Base-by-base conservation (phyloP, 2,329 filamentous ascomycete species). In the Paecilomyces fulvus region DNA sequence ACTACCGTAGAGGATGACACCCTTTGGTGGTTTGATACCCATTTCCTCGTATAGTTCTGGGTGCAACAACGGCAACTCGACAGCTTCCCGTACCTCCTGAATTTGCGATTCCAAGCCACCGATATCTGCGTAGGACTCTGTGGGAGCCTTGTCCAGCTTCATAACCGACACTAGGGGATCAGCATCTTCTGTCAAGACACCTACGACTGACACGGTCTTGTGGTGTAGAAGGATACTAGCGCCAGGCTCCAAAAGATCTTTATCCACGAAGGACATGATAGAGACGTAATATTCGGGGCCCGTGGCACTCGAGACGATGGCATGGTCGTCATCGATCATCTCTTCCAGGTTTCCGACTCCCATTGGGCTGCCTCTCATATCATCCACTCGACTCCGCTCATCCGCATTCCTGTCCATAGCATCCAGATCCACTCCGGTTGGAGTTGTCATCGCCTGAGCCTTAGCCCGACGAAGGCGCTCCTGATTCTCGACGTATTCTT, bases 251-350 rank as follows among this genome's bases (percentile, higher is more conserved):
- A 99, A 82, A 3, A 99, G 84, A 69, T 99, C 94, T 77, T 99
- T 99, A 80, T 99, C 94, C 63, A 99, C 94, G 68, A 99, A 99
- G 55, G 92, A 96, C 94, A 97, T 97, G 82, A 99, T 99, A 65
- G 92, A 96, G 63, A 99, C 94, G 73, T 97, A 99, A 82, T 96
- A 99, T 74, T 99, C 94, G 1, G 94, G 94, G 0, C 94, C 94
- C 6, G 94, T 97, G 0, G 94, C 95, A 73, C 91, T 96, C 17
- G 92, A 96, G 33, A 99, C 94, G 69, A 99, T 99, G 60, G 94
- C 94, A 69, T 99, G 94, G 77, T 99, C 94, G 72, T 99, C 94
- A 69, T 99, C 94, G 70, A 99, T 99, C 80, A 99, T 88, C 79
- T 99, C 94, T 76, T 99, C 94, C 64, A 99, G 79, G 58, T 94